A percentile compares a stretch with the other conserved stretches of the same genome.
These are phyloP conservation scores for Pholiota conissans DNA, from an alignment of 768 basidiomycete species.

Conservation along the genomic window DNA sequence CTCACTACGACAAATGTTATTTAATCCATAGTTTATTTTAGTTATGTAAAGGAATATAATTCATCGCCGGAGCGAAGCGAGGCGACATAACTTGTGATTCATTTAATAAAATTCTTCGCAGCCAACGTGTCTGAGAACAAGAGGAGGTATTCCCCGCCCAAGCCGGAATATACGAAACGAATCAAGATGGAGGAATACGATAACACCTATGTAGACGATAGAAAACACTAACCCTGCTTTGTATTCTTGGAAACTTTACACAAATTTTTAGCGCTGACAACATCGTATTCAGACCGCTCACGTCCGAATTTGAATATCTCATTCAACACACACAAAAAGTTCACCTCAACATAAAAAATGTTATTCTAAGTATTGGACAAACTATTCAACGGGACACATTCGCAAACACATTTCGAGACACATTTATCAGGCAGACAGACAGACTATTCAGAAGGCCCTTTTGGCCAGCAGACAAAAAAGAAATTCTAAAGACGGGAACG, in stretches of 20 bases:
- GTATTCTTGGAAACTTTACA: not conserved
- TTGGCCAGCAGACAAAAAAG: slow-evolving; percentile 2
- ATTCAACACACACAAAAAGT: no score
- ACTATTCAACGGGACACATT: not conserved
- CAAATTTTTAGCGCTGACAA: no score
- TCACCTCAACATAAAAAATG: not conserved
- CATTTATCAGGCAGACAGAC: not conserved
- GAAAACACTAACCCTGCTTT: not conserved
- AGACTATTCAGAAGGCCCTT: slow-evolving; percentile 11
- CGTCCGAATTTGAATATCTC: no score
- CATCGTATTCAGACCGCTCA: no score
- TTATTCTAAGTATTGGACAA: not conserved
- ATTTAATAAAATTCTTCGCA: not conserved
- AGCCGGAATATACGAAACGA: not conserved
- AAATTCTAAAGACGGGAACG: not conserved
- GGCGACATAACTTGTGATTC: not conserved
- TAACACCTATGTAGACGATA: not conserved
- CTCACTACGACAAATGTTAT: no score
- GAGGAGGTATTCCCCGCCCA: not conserved
- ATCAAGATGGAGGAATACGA: not conserved
- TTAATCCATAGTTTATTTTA: no score
- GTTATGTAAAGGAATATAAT: no score
- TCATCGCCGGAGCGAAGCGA: no score
- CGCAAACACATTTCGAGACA: no score
- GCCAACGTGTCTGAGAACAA: not conserved